A percentile compares a stretch with the other conserved stretches of the same genome.
Conservation (phyloP, 2,329 filamentous ascomycete species). For the Phyllosticta capitalensis region DNA sequence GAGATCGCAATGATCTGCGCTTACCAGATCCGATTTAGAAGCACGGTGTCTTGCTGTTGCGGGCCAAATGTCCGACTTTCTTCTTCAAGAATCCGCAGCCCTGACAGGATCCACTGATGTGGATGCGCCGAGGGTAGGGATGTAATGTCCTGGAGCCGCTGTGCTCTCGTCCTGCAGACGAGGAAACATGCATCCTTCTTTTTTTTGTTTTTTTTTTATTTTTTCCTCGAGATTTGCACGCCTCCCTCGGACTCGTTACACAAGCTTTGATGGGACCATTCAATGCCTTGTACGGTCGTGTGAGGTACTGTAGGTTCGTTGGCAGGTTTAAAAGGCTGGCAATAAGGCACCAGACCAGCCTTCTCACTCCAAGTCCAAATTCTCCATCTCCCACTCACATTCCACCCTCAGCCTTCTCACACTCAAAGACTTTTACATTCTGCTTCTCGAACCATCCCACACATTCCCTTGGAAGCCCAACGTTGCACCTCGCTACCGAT, state of each 20-base stretch:
- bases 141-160: background rate
- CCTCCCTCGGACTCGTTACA: conserved; percentile 2
- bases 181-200: conserved; percentile 1
- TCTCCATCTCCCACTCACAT: background rate
- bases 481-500: background rate
- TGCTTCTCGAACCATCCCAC: background rate
- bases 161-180: conserved; percentile 1
- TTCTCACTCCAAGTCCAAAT: background rate
- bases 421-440: background rate
- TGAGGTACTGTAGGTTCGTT: background rate
- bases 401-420: background rate
- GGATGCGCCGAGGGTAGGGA: conserved; percentile 2
- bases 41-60: background rate
- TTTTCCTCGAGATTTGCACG: background rate
- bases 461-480: background rate
- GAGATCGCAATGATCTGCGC: conserved; percentile 8
- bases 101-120: conserved; percentile 1
- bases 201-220: conserved; percentile 2
- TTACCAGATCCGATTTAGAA: conserved; percentile 6
- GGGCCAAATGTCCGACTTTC: conserved; percentile 7
- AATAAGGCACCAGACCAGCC: background rate
- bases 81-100: conserved; percentile 7
- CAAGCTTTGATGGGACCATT: background rate
- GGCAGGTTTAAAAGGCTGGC: background rate
- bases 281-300: background rate